Base-by-base conservation (phyloP, 257 asterid species). In the Solanum pimpinellifolium region DNA sequence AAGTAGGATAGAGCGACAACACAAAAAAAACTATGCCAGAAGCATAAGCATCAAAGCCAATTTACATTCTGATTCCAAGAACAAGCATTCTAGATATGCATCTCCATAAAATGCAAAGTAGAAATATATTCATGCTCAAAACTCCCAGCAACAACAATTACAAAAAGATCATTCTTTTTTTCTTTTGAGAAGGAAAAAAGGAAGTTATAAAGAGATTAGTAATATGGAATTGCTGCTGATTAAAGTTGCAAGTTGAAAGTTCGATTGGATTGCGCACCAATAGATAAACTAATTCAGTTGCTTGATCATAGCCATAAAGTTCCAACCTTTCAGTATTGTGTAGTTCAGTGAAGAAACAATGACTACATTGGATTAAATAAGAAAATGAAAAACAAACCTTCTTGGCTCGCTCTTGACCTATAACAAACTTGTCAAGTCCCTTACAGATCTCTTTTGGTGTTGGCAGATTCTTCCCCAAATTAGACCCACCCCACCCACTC, bases 341-440 rank as follows among this genome's bases (percentile, higher is more conserved):
- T 11, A 81, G 6, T 49, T 10, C 13, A 47, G 41, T 80, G 44
- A 80, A 47, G 15, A 29, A 80, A 18, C 12, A 81, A 0, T 49
- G 12, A 49, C 44, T 18, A 11, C 0, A 29, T 0, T 0, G 46
- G 29, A 52, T 47, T 81, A 23, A 35, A 83, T 42, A 84, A 78
- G 42, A 44, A 41, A 46, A 69, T 39, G 65, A 66, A 73, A 75
- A 80, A 6, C 72, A 39, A 70, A 97, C 99, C 99, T 97, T 97
- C 90, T 97, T 97, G 86, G 99, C 98, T 11, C 94, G 97, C 47
- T 94, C 93, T 91, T 97, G 99, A 89, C 99, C 99, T 33, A 97
- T 94, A 84, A 97, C 98, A 88, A 93, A 97, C 85, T 94, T 94
- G 73, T 95, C 99, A 16, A 97, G 98, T 73, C 98, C 98, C 91